phyloP scores from a whole-genome alignment of 805 yeast species.

The Dipodascus geniculatus region DNA sequence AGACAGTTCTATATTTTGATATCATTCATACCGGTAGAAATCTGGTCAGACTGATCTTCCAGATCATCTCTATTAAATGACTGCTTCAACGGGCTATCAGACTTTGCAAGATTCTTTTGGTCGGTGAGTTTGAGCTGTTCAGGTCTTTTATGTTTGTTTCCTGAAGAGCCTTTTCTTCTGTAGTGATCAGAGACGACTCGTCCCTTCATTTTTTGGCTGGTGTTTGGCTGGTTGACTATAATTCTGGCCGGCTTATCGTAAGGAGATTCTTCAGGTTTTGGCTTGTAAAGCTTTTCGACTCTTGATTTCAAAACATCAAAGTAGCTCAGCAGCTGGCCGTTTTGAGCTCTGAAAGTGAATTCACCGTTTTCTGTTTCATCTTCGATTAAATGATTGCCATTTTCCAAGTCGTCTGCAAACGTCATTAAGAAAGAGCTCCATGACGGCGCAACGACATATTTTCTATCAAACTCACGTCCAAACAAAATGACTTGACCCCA shows the following conservation, averaged over 20 bases:
- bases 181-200: neutral
- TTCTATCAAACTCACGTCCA: conserved; percentile 90
- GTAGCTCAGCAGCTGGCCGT: conserved; percentile 61
- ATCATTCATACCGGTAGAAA: neutral
- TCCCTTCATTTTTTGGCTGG: neutral
- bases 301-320: conserved; percentile 45
- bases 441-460: conserved; percentile 72
- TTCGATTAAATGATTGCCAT: conserved; percentile 65
- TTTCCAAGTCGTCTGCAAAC: conserved; percentile 80
- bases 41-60: too few relatives aligned
- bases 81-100: neutral
- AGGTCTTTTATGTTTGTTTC: neutral
- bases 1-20: neutral
- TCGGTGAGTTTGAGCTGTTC: neutral
- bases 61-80: too few relatives aligned
- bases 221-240: neutral
- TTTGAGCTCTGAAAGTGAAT: conserved; percentile 41
- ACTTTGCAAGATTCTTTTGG: neutral
- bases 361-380: conserved; percentile 52
- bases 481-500: conserved; percentile 89
- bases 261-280: neutral
- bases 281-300: conserved; percentile 20
- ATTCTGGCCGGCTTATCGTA: neutral
- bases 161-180: neutral
- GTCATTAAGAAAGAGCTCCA: conserved; percentile 82